phyloP scores from a whole-genome alignment of 768 basidiomycete species.

The Leccinum truebloodii region DNA sequence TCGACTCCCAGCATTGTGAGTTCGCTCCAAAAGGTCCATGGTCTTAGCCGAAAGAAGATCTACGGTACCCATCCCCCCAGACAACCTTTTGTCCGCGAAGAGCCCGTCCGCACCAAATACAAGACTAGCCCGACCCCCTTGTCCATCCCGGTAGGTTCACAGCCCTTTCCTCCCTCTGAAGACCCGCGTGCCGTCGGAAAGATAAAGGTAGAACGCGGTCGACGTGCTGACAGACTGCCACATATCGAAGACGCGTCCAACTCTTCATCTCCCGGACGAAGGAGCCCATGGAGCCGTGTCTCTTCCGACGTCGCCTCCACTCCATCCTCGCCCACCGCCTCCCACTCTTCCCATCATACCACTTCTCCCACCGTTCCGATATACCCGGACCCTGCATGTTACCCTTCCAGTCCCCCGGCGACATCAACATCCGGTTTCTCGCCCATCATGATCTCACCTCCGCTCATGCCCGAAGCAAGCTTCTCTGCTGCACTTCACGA shows the following conservation, averaged over 20 bases:
- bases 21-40: no score
- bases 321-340: slow-evolving; percentile 27
- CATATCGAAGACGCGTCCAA: slow-evolving; percentile 18
- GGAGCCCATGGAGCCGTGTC: slow-evolving; percentile 19
- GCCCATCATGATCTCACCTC: slow-evolving; percentile 5
- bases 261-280: slow-evolving; percentile 39
- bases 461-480: slow-evolving; percentile 14
- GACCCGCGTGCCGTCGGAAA: no score
- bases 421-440: slow-evolving; percentile 11
- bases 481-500: slow-evolving; percentile 18
- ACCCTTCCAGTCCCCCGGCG: slow-evolving; percentile 13
- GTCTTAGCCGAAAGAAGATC: slow-evolving; percentile 68
- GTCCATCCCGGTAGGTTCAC: no score
- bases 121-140: no score
- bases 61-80: slow-evolving; percentile 55
- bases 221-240: slow-evolving; percentile 19
- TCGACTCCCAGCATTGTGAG: no score
- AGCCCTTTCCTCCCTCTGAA: no score
- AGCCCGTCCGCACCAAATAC: no score
- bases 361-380: slow-evolving; percentile 24
- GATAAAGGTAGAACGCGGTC: no score
- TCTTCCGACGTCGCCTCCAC: slow-evolving; percentile 24
- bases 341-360: slow-evolving; percentile 20
- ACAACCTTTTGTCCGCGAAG: no score
- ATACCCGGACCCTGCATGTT: slow-evolving; percentile 25